Evolutionary conservation across 2,329 filamentous ascomycete genomes (phyloP), one percentile per base, ranked within the genome.

Genomic region (Aspergillus sp.): DNA sequence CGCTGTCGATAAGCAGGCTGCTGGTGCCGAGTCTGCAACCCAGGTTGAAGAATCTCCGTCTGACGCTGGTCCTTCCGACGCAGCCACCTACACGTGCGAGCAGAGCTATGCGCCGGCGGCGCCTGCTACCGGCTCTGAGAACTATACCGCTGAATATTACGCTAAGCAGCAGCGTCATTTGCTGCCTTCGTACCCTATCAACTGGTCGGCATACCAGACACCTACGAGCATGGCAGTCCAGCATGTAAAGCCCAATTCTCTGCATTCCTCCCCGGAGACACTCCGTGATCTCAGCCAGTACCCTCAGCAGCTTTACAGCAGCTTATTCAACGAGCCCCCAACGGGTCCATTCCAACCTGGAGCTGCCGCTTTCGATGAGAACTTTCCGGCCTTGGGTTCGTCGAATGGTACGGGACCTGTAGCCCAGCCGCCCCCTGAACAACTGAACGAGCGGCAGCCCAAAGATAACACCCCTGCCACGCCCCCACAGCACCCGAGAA

Each of bases 311-410:
- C 6, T 6, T 9, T 32, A 32, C 8, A 32, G 6, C 30, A 32
- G 30, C 30, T 6, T 32, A 2, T 32, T 32, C 2, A 32, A 35
- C 5, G 4, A 10, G 10, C 9, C 33, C 2, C 10, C 3, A 1
- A 7, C 34, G 4, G 48, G 52, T 1, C 55, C 55, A 5, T 57
- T 57, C 29, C 48, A 51, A 9, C 53, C 55, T 5, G 43, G 39
- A 1, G 42, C 42, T 5, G 41, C 49, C 1, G 32, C 39, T 5
- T 62, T 59, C 45, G 48, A 54, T 3, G 40, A 34, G 5, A 44
- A 60, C 10, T 62, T 62, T 30, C 59, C 58, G 9, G 43, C 48
- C 4, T 45, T 59, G 7, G 44, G 36, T 4, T 7, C 6, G 7
- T 5, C 19, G 12, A 8, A 8, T 26, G 36, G 4, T 9, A 39